Conservation (phyloP, 495 filamentous ascomycete species). For the Xylaria cubensis region DNA sequence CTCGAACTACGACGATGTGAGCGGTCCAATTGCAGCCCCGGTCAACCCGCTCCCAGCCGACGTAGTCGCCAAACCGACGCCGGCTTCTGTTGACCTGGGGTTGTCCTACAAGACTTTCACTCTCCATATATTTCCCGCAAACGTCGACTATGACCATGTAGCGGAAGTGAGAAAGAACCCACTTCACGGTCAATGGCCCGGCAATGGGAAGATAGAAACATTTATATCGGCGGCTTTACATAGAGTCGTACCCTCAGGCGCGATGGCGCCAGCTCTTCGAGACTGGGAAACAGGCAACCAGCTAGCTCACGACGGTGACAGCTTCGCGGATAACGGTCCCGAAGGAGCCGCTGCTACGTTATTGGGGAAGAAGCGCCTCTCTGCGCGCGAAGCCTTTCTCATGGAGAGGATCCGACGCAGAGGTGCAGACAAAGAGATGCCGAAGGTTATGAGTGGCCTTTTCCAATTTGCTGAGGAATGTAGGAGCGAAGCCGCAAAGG, state of each 20-base stretch:
- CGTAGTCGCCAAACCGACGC: conserved; percentile 23
- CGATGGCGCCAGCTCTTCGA: conserved; percentile 45
- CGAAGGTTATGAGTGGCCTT: conserved; percentile 43
- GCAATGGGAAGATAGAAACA: conserved; percentile 27
- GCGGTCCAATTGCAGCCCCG: conserved; percentile 34
- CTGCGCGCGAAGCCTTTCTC: conserved; percentile 28
- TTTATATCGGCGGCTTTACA: conserved; percentile 44
- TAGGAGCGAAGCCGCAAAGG: neutral
- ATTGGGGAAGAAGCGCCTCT: conserved; percentile 33
- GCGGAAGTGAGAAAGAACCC: conserved; percentile 43
- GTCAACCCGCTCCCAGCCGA: conserved; percentile 27
- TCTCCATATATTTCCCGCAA: conserved; percentile 45
- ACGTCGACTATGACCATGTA: conserved; percentile 44
- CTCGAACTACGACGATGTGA: conserved; percentile 24
- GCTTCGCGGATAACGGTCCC: conserved; percentile 28
- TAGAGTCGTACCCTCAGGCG: conserved; percentile 42
- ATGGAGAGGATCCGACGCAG: conserved; percentile 38
- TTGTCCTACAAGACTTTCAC: conserved; percentile 44
- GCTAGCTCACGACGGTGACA: conserved; percentile 31
- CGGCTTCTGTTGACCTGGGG: conserved; percentile 31
- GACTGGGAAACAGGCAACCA: conserved; percentile 58
- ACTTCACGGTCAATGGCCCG: conserved; percentile 52
- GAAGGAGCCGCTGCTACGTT: conserved; percentile 35
- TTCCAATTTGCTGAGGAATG: conserved; percentile 35
- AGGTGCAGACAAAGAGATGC: conserved; percentile 30